Evolutionary conservation across 306 rosid genomes (phyloP), one percentile per base, ranked within the genome.

Genomic region (Gynostemma pentaphyllum): DNA sequence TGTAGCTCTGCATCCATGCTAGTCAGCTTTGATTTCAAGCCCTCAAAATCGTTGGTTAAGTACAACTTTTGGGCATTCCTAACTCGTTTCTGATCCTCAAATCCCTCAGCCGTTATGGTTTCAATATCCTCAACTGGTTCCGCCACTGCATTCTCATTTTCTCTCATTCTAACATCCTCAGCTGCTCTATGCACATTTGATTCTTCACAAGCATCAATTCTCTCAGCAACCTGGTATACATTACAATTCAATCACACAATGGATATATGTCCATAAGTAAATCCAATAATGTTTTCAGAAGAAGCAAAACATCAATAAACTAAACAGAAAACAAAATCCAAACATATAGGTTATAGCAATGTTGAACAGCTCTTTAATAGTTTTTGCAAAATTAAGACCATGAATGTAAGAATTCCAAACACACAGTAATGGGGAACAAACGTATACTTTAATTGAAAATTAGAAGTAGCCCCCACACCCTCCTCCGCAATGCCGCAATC

Each of bases 1-100:
- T 78, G 80, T 67, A 88, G 84, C 73, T 86, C 87, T 27, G 82
- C 74, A 62, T 81, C 88, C 79, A 78, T 73, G 48, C 64, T 10
- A 61, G 70, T 54, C 26, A 92, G 78, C 80, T 74, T 82, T 70
- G 80, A 74, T 64, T 74, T 78, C 80, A 84, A 70, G 64, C 82
- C 90, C 79, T 79, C 83, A 62, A 76, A 75, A 66, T 83, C 85
- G 71, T 78, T 79, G 1, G 64, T 45, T 61, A 78, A 73, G 68
- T 59, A 62, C 32, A 64, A 62, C 69, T 76, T 77, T 10, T 61
- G 64, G 4, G 29, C 68, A 45, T 69, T 82, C 70, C 78, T 80
- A 32, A 12, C 68, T 19, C 70, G 71, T 53, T 78, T 74, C 70
- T 27, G 24, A 47, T 72, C 86, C 64, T 75, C 68, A 34, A 65